Percentiles rank a stretch among this genome's conserved stretches.
Evolutionary conservation across 129 eudicot species (phyloP).

Genomic region (Centrapalus pauciflorus): DNA sequence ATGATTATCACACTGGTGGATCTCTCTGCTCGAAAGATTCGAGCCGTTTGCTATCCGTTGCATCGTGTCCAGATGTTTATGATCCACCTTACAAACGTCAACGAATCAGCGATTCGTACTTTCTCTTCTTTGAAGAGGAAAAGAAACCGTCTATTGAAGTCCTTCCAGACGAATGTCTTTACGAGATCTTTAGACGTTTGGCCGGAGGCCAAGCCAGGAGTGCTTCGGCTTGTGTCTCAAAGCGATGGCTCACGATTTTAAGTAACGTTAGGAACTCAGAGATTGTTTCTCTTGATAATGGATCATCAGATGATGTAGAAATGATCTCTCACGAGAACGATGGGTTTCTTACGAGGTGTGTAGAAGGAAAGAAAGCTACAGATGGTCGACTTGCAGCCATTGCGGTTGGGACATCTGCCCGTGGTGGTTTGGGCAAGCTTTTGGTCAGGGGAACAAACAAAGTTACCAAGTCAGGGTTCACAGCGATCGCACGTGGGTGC

Average conservation of each 20-base stretch:
- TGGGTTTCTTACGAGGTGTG: slow-evolving; percentile 72
- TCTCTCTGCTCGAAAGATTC: slow-evolving; percentile 61
- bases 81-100: slow-evolving; percentile 66
- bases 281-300: slow-evolving; percentile 26
- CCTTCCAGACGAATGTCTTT: slow-evolving; percentile 92
- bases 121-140: slow-evolving; percentile 39
- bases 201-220: slow-evolving; percentile 70
- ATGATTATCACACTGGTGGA: slow-evolving; percentile 49
- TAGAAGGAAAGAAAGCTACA: slow-evolving; percentile 90
- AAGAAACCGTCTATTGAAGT: slow-evolving; percentile 56
- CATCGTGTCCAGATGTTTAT: too few species aligned
- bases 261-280: slow-evolving; percentile 50
- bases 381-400: slow-evolving; percentile 85
- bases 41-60: slow-evolving; percentile 37
- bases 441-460: slow-evolving; percentile 68
- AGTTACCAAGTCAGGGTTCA: slow-evolving; percentile 58
- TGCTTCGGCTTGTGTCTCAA: slow-evolving; percentile 82
- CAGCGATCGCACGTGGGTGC: slow-evolving; percentile 79
- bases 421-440: slow-evolving; percentile 96
- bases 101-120: slow-evolving; percentile 52
- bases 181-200: slow-evolving; percentile 75
- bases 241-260: slow-evolving; percentile 69
- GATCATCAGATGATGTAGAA: slow-evolving; percentile 25
- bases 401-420: slow-evolving; percentile 80
- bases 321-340: slow-evolving; percentile 40